A percentile compares a stretch with the other conserved stretches of the same genome.
Conservation (phyloP, 768 basidiomycete genomes). For the Pholiota microspora region DNA sequence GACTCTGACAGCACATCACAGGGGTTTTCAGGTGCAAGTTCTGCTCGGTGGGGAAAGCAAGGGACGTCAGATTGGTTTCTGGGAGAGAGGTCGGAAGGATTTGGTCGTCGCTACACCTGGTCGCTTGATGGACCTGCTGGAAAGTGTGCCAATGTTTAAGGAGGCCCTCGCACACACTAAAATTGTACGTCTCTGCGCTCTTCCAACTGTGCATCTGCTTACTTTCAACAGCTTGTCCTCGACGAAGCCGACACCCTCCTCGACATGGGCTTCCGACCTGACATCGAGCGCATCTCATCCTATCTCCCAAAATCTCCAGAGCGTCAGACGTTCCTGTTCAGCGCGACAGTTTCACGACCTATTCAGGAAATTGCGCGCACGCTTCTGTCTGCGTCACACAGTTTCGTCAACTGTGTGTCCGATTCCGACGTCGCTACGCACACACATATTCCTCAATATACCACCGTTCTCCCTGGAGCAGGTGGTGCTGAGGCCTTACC, state of each 20-base stretch:
- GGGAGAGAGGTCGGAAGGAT: constrained; percentile 60
- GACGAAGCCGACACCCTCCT: constrained; percentile 92
- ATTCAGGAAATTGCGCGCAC: constrained; percentile 70
- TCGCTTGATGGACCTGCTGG: constrained; percentile 71
- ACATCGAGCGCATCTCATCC: constrained; percentile 70
- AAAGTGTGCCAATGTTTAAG: constrained; percentile 53
- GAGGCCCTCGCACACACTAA: constrained; percentile 52
- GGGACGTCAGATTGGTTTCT: constrained; percentile 63
- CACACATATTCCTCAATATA: constrained; percentile 77
- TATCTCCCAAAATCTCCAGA: constrained; percentile 58
- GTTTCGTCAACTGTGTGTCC: constrained; percentile 72
- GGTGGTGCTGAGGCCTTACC: constrained; percentile 67
- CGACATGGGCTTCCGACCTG: constrained; percentile 90
- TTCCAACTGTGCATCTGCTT: neutral
- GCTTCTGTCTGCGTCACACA: constrained; percentile 58
- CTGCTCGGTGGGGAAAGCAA: constrained; percentile 79
- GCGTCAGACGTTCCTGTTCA: constrained; percentile 92
- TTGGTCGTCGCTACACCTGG: constrained; percentile 92
- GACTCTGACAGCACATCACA: constrained; percentile 59
- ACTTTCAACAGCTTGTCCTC: constrained; percentile 72
- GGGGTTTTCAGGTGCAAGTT: constrained; percentile 65
- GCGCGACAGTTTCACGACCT: constrained; percentile 75
- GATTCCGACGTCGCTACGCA: constrained; percentile 65
- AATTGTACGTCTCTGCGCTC: constrained; percentile 43
- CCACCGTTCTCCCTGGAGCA: constrained; percentile 67